Conservation (phyloP, 2,329 filamentous ascomycete genomes). For the Diplodia sapinea region DNA sequence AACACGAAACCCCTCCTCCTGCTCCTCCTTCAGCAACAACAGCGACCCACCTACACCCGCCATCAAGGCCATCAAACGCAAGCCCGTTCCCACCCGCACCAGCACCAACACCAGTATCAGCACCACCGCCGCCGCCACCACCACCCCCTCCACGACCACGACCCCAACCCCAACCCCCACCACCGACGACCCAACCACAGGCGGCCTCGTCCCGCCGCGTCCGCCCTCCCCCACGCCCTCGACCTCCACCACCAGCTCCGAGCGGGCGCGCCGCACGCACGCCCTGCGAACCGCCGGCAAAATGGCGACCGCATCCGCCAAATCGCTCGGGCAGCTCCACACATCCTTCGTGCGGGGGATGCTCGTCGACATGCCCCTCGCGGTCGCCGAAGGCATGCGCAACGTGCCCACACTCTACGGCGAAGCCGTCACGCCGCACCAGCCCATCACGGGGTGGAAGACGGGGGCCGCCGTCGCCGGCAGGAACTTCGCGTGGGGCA, state of each 20-base stretch:
- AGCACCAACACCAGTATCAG: neutral
- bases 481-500: conserved; percentile 43
- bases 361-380: conserved; percentile 47
- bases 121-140: neutral
- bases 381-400: conserved; percentile 46
- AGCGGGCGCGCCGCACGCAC: conserved; percentile 17
- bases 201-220: neutral
- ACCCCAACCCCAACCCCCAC: neutral
- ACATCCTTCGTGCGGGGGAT: conserved; percentile 40
- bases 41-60: too few relatives aligned
- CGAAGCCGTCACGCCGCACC: conserved; percentile 33
- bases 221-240: neutral
- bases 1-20: neutral
- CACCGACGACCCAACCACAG: too few relatives aligned
- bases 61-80: neutral
- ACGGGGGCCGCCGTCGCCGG: conserved; percentile 43
- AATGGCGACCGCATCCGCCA: conserved; percentile 34
- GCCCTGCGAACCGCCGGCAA: neutral
- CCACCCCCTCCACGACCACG: neutral
- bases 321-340: conserved; percentile 37
- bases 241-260: neutral
- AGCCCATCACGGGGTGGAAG: conserved; percentile 44
- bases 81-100: neutral
- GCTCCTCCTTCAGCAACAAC: neutral
- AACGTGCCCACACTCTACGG: conserved; percentile 38